phyloP scores from a whole-genome alignment of 148 eudicot species.

The Spergularia marina region DNA sequence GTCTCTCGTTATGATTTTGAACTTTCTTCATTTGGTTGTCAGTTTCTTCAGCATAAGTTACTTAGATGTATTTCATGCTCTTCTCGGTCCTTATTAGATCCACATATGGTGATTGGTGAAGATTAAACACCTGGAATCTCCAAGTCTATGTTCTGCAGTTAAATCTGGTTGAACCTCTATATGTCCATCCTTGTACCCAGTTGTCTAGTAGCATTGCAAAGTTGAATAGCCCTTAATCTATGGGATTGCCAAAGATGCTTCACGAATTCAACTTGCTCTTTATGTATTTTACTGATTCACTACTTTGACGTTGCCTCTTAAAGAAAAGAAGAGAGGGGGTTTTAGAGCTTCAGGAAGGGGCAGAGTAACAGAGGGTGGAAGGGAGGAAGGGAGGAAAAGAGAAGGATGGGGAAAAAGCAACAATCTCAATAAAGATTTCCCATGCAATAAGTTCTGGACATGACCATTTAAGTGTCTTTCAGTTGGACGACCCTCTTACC shows the following conservation, averaged over 20 bases:
- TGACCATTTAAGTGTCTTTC: too few species aligned
- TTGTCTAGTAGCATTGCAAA: too few species aligned
- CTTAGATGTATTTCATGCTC: neutral
- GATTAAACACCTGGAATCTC: neutral
- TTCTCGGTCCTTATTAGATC: neutral
- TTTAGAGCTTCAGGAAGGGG: neutral
- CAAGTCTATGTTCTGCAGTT: neutral
- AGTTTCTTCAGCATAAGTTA: neutral
- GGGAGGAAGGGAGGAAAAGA: neutral
- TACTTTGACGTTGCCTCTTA: neutral
- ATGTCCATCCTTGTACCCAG: neutral
- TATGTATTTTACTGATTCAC: neutral
- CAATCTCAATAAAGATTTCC: neutral
- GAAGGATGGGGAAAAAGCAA: too few species aligned
- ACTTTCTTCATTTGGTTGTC: slow-evolving; percentile 2
- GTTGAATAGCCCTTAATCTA: too few species aligned
- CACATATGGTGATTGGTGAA: neutral
- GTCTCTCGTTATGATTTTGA: neutral
- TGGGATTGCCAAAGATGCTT: neutral
- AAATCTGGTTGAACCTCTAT: neutral
- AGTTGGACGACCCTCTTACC: too few species aligned
- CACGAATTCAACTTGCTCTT: neutral
- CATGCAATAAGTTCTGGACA: too few species aligned
- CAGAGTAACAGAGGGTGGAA: neutral
- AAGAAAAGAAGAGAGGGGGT: neutral